These are phyloP conservation scores for Thermochaetoides thermophila DNA, from an alignment of 495 filamentous ascomycete genomes.

Conservation along the genomic window DNA sequence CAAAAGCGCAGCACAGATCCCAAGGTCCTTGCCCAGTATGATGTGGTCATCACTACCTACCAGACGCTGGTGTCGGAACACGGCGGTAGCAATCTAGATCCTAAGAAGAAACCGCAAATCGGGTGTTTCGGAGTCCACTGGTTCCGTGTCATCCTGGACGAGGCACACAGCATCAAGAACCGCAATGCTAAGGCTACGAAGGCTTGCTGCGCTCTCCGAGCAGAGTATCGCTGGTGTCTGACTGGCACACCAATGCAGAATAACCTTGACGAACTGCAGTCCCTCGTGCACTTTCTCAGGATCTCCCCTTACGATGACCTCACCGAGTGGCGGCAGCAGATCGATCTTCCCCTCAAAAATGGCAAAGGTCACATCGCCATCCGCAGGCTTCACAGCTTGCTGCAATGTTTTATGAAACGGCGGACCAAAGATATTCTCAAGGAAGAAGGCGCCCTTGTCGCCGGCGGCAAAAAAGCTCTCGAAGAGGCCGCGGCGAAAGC, in stretches of 20 bases:
- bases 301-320: slow-evolving; percentile 82
- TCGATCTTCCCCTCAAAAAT: slow-evolving; percentile 70
- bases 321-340: slow-evolving; percentile 72
- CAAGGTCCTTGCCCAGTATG: slow-evolving; percentile 62
- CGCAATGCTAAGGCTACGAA: slow-evolving; percentile 88
- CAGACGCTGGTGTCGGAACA: slow-evolving; percentile 87
- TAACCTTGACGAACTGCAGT: slow-evolving; percentile 93
- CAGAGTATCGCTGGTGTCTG: slow-evolving; percentile 87
- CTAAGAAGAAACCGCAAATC: slow-evolving; percentile 42
- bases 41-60: slow-evolving; percentile 96
- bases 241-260: slow-evolving; percentile 96
- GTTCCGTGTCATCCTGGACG: slow-evolving; percentile 91
- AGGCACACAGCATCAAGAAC: slow-evolving; percentile 97
- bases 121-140: slow-evolving; percentile 86
- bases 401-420: slow-evolving; percentile 94
- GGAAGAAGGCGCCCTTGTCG: slow-evolving; percentile 58
- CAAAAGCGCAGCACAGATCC: slow-evolving; percentile 64
- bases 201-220: slow-evolving; percentile 63
- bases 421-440: slow-evolving; percentile 91
- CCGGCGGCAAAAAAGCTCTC: slow-evolving; percentile 42
- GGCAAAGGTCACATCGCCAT: slow-evolving; percentile 83
- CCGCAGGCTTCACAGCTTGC: slow-evolving; percentile 59
- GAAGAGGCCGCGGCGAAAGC: slow-evolving; percentile 30
- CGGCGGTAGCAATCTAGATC: slow-evolving; percentile 39
- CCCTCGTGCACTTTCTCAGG: slow-evolving; percentile 79